Conservation (phyloP, 2,329 filamentous ascomycete species). For the Ceratocystis destructans region DNA sequence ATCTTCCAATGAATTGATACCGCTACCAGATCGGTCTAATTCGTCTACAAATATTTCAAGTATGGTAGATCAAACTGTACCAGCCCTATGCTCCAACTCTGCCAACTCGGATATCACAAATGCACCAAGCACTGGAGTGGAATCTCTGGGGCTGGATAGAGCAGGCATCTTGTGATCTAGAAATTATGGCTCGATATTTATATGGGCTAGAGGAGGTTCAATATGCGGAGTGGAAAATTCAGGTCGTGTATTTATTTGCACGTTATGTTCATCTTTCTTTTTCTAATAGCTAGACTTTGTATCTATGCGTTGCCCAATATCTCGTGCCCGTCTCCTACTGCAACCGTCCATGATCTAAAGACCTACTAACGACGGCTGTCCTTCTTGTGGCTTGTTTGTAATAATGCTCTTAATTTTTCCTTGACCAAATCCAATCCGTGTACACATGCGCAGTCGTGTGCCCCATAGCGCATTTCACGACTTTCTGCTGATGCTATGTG, state of each 20-base stretch:
- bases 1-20: slow-evolving; percentile 2
- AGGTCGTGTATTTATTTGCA: not conserved
- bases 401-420: not conserved
- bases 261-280: not conserved
- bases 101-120: not conserved
- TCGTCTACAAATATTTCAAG: not conserved
- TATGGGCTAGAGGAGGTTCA: not conserved
- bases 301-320: not conserved
- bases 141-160: not conserved
- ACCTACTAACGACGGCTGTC: no score
- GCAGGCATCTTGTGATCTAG: not conserved
- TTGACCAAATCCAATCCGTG: not conserved
- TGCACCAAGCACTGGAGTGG: not conserved
- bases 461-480: not conserved
- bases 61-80: not conserved
- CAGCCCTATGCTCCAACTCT: not conserved
- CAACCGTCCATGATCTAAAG: not conserved
- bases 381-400: not conserved
- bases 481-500: not conserved
- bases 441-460: not conserved
- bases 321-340: not conserved
- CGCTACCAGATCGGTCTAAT: not conserved
- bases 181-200: no score
- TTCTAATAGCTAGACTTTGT: not conserved
- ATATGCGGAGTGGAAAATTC: not conserved